phyloP scores from a whole-genome alignment of 2,329 filamentous ascomycete species.

The Diaporthe citrichinensis region DNA sequence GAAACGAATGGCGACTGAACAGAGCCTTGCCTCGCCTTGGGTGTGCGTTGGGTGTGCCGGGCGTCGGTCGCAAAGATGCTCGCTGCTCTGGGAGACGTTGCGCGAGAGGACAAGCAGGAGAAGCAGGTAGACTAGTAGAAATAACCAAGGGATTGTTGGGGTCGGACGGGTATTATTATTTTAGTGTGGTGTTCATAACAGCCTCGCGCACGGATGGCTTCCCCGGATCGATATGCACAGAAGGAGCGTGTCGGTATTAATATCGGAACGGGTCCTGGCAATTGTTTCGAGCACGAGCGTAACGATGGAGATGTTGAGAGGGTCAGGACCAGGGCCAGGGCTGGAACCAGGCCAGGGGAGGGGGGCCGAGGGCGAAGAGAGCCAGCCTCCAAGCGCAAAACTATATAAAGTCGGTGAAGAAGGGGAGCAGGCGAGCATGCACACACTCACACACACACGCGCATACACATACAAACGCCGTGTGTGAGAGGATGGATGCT shows the following conservation, averaged over 20 bases:
- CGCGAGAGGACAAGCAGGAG: neutral
- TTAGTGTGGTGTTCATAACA: constrained; percentile 13
- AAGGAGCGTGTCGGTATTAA: neutral
- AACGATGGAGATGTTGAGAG: neutral
- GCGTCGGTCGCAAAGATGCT: constrained; percentile 1
- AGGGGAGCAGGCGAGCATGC: neutral
- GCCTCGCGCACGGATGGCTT: constrained; percentile 9
- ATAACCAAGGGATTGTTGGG: neutral
- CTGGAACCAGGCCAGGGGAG: neutral
- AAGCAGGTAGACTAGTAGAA: neutral
- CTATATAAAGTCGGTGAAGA: constrained; percentile 31
- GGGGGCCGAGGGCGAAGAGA: constrained; percentile 14
- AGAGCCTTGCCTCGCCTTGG: neutral
- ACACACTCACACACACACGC: neutral
- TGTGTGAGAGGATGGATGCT: neutral
- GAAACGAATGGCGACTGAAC: neutral
- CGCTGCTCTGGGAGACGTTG: neutral
- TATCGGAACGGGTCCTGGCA: neutral
- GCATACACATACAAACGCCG: neutral
- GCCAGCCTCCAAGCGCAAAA: constrained; percentile 31
- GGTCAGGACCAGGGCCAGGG: constrained; percentile 17
- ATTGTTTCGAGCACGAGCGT: constrained; percentile 17
- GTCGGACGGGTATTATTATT: constrained; percentile 5
- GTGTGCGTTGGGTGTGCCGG: neutral
- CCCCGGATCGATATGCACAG: neutral